phyloP scores from a whole-genome alignment of 2,329 filamentous ascomycete species.

The Colletotrichum endophyticum region DNA sequence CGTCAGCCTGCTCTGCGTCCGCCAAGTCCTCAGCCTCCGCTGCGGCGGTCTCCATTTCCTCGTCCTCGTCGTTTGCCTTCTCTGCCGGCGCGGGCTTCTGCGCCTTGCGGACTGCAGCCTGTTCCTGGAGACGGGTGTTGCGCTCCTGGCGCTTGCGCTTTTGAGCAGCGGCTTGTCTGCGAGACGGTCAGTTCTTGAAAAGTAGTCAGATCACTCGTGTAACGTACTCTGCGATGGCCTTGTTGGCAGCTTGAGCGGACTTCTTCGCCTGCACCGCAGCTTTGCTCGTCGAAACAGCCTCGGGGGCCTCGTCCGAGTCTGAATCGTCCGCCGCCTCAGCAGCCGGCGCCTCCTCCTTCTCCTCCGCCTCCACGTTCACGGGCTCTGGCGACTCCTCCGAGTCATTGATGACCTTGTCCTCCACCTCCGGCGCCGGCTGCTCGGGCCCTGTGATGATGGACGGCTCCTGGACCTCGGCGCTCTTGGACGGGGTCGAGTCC shows the following conservation, averaged over 20 bases:
- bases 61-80: neutral
- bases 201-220: neutral
- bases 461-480: neutral
- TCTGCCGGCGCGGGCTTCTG: neutral
- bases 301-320: slow-evolving; percentile 61
- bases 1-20: slow-evolving; percentile 26
- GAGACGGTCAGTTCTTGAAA: neutral
- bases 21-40: slow-evolving; percentile 19
- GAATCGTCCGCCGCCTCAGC: slow-evolving; percentile 47
- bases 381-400: slow-evolving; percentile 11
- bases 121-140: slow-evolving; percentile 58
- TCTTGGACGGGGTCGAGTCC: neutral
- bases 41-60: slow-evolving; percentile 12
- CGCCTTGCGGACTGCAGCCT: slow-evolving; percentile 56
- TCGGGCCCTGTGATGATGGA: slow-evolving; percentile 17
- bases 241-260: slow-evolving; percentile 50
- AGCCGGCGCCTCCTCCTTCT: slow-evolving; percentile 25
- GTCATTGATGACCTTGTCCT: slow-evolving; percentile 16
- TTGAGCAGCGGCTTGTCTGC: slow-evolving; percentile 53
- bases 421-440: slow-evolving; percentile 17
- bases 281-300: slow-evolving; percentile 59
- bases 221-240: slow-evolving; percentile 56
- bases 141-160: slow-evolving; percentile 63
- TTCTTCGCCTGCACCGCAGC: slow-evolving; percentile 52
- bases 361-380: slow-evolving; percentile 16